Evolutionary conservation across 164 flowering plant species (phyloP), one percentile per base, ranked within the genome.

Genomic region (Dillenia turbinata): DNA sequence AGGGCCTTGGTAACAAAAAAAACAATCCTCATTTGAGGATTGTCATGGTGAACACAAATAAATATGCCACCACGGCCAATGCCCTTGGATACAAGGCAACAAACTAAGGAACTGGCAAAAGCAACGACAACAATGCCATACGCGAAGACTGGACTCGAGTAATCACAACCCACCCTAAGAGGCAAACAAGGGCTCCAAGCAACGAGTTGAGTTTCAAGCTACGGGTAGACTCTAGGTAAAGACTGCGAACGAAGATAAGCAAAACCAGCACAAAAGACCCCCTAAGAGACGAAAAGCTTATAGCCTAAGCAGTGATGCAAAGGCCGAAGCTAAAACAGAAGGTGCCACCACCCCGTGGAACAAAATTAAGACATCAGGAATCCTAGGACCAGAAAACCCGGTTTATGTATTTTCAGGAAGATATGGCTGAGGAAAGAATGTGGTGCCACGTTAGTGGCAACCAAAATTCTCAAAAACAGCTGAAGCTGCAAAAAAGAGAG

Each of bases 401-500:
- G 79, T 54, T 60, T n/a, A 59, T 56, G 62, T 59, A 19, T 64
- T 63, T 73, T 62, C 74, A 49, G 73, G 71, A 69, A 65, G 13
- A 26, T 26, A 46, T 44, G 68, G 63, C 75, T 76, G 63, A 48
- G 55, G 40, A 33, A 63, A 61, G 56, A 63, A 71, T 44, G 63
- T 17, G 44, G 44, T 51, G 49, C 64, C 55, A 67, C 67, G 26
- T 13, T 16, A 15, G 9, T 49, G 72, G 75, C 71, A 61, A 73
- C 64, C 63, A 62, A 81, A 81, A 78, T 47, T 62, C 72, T 64
- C 15, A 33, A 57, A 5, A 80, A 77, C 85, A 81, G 90, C 57
- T 75, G 70, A 74, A 69, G 73, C 87, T 72, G 85, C 67, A 71
- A 84, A 86, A 85, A 75, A 76, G 48, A 66, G 64, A 62, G 17